These are phyloP conservation scores for Sungouiozyma ichnusensis DNA, from an alignment of 805 yeast species.

Conservation along the genomic window DNA sequence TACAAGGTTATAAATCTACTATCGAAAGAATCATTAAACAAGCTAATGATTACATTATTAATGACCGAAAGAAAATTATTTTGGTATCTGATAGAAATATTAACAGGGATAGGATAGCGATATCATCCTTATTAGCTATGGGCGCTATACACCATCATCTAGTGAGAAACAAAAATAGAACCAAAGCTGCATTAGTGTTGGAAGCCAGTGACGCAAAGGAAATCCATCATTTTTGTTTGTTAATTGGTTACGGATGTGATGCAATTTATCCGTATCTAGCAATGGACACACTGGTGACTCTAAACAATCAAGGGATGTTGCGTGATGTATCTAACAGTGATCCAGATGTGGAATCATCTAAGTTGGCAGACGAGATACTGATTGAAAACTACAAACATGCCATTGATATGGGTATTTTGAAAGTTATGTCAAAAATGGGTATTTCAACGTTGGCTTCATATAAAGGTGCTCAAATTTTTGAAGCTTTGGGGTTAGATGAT, in stretches of 20 bases:
- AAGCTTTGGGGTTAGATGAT: conserved; percentile 91
- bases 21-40: conserved; percentile 79
- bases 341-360: conserved; percentile 34
- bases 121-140: conserved; percentile 82
- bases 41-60: conserved; percentile 76
- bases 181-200: conserved; percentile 81
- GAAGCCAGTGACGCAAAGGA: conserved; percentile 98
- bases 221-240: conserved; percentile 89
- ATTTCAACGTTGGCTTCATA: conserved; percentile 96
- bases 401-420: conserved; percentile 81
- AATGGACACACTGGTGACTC: conserved; percentile 74
- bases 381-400: conserved; percentile 68
- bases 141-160: conserved; percentile 97
- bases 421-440: conserved; percentile 99
- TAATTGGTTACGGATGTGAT: conserved; percentile 96
- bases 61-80: conserved; percentile 55
- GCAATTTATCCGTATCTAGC: conserved; percentile 91
- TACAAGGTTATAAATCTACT: conserved; percentile 74
- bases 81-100: conserved; percentile 65
- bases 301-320: conserved; percentile 72
- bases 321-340: conserved; percentile 33
- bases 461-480: conserved; percentile 98
- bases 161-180: conserved; percentile 91
- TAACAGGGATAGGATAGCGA: conserved; percentile 54
- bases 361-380: conserved; percentile 30